Base-by-base conservation (phyloP, 768 basidiomycete species). In the Astraeus odoratus region DNA sequence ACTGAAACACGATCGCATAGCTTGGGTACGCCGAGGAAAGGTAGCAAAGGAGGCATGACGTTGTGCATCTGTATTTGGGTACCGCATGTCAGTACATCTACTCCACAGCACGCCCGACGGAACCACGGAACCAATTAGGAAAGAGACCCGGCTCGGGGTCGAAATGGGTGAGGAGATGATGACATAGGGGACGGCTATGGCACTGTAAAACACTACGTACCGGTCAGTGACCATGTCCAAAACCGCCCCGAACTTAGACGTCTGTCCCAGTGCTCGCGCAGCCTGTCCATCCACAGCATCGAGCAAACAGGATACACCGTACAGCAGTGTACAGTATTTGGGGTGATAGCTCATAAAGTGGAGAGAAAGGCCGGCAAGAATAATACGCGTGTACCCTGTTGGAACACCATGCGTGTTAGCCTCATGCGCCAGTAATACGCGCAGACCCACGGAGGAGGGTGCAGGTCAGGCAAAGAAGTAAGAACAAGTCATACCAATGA, bases 221-320 rank as follows among this genome's bases (percentile, higher is more conserved):
- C 95, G 73, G 65, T 99, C 96, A 5, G 96, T 98, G 33, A 99
- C 95, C 96, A 99, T 99, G 66, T 99, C 96, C 56, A 99, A 68
- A 35, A 98, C 95, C 3, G 92, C 93, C 19, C 96, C 96, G 66
- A 98, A 97, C 68, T 95, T 94, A 44, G 88, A 92, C 5, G 91
- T 86, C 67, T 99, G 94, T 9, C 81, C 82, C 33, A 96, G 70
- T 1, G 81, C 80, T 37, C 96, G 75, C 10, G 96, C 96, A 8
- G 86, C 94, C 58, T 86, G 83, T 3, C 96, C 96, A 52, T 98
- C 96, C 23, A 94, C 85, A 13, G 92, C 96, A 59, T 99, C 96
- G 54, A 99, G 72, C 34, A 99, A 74, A 62, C 90, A 93, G 9
- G 93, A 97, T 46, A 97, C 66, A 47, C 79, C 78, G 66, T 99